These are phyloP conservation scores for Hippophae gyantsensis DNA, from an alignment of 306 rosid genomes.

Conservation along the genomic window DNA sequence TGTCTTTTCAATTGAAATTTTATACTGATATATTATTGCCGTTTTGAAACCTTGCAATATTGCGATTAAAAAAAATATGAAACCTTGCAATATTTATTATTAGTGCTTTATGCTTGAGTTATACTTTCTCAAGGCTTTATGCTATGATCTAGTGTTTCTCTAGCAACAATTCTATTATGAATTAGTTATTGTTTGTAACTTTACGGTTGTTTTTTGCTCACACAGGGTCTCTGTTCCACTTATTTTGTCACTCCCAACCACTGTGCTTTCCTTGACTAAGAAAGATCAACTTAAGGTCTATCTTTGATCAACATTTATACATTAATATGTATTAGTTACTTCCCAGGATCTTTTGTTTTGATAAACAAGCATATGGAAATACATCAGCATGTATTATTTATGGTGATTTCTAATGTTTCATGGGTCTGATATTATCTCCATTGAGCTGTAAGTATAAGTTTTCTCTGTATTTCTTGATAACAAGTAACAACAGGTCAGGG, in stretches of 20 bases:
- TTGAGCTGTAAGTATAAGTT: neutral
- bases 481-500: too few relatives aligned
- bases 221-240: slow-evolving; percentile 73
- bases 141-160: neutral
- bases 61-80: too few relatives aligned
- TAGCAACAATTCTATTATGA: neutral
- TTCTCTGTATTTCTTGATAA: too few relatives aligned
- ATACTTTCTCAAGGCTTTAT: neutral
- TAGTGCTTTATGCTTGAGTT: too few relatives aligned
- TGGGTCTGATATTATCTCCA: neutral
- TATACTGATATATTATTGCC: neutral
- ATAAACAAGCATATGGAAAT: neutral
- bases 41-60: neutral
- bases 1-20: neutral
- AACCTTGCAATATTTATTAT: too few relatives aligned
- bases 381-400: neutral
- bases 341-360: neutral
- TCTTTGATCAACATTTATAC: slow-evolving; percentile 4
- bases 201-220: slow-evolving; percentile 19
- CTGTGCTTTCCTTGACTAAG: slow-evolving; percentile 72
- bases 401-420: neutral
- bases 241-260: slow-evolving; percentile 72
- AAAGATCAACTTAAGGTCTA: slow-evolving; percentile 75
- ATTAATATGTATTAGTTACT: neutral
- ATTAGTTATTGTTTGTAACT: slow-evolving; percentile 4